Conservation (phyloP, 2,329 filamentous ascomycete species). For the Fusarium praegraminearum region DNA sequence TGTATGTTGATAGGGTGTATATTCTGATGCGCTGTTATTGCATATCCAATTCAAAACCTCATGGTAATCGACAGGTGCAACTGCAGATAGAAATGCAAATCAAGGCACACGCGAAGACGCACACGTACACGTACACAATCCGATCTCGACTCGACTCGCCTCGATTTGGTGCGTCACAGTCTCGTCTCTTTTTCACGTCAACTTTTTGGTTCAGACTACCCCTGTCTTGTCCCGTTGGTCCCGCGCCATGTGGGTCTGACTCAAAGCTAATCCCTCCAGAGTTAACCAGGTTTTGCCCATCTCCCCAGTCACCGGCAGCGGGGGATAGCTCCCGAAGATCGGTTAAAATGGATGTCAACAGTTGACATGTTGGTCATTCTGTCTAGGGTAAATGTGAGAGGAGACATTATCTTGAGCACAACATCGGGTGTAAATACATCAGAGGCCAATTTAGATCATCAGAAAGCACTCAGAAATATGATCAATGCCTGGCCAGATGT, state of each 20-base stretch:
- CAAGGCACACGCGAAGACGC: conserved; percentile 25
- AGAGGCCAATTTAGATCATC: background rate
- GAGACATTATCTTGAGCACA: background rate
- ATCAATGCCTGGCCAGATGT: background rate
- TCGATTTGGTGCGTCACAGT: conserved; percentile 18
- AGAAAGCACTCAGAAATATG: background rate
- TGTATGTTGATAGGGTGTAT: background rate
- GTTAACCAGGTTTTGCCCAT: conserved; percentile 26
- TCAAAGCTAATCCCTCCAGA: conserved; percentile 18
- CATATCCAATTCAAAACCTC: conserved; percentile 1
- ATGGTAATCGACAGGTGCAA: conserved; percentile 5
- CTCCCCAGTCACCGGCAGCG: conserved; percentile 33
- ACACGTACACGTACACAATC: conserved; percentile 21
- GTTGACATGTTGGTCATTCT: background rate
- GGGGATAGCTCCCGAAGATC: conserved; percentile 36
- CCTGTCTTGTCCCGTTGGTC: conserved; percentile 38
- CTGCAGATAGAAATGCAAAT: conserved; percentile 13
- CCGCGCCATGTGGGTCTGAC: conserved; percentile 35
- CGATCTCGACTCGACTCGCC: conserved; percentile 28
- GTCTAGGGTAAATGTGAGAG: conserved; percentile 28
- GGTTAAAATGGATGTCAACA: conserved; percentile 9
- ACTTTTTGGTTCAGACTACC: conserved; percentile 7
- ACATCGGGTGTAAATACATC: background rate
- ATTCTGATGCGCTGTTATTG: background rate
- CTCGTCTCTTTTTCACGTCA: conserved; percentile 34